A percentile compares a stretch with the other conserved stretches of the same genome.
These are phyloP conservation scores for Euphorbia neoarborescens DNA, from an alignment of 441 rosid species.

Conservation along the genomic window DNA sequence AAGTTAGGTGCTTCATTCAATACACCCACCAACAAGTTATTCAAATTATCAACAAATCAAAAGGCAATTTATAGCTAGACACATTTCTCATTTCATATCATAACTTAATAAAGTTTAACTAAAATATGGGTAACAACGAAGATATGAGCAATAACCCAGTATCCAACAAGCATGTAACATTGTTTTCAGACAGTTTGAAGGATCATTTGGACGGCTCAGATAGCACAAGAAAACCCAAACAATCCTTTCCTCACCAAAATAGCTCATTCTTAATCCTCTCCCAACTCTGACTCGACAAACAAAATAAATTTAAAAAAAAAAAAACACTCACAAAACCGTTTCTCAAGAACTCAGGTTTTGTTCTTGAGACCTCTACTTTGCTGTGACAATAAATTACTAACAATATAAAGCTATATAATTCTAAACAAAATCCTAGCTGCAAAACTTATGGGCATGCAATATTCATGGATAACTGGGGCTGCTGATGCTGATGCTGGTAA, in stretches of 20 bases:
- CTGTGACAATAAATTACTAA: slow-evolving; percentile 12
- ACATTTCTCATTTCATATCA: slow-evolving; percentile 9
- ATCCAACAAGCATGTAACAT: background rate
- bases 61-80: background rate
- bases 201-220: slow-evolving; percentile 60
- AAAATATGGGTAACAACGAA: slow-evolving; percentile 2
- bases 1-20: background rate
- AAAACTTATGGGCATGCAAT: slow-evolving; percentile 79
- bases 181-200: background rate
- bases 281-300: slow-evolving; percentile 10
- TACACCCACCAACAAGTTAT: background rate
- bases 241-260: slow-evolving; percentile 6
- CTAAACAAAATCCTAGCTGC: slow-evolving; percentile 42
- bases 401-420: background rate
- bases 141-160: slow-evolving; percentile 8
- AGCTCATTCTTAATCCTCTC: slow-evolving; percentile 17
- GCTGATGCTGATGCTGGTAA: slow-evolving; percentile 17
- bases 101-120: background rate
- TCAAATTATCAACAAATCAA: background rate
- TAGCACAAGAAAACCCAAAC: slow-evolving; percentile 62
- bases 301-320: background rate
- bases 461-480: slow-evolving; percentile 33
- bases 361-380: slow-evolving; percentile 14
- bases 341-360: slow-evolving; percentile 5
- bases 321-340: slow-evolving; percentile 27